Base-by-base conservation (phyloP, 2,329 filamentous ascomycete genomes). In the Colletotrichum lindemuthianum region DNA sequence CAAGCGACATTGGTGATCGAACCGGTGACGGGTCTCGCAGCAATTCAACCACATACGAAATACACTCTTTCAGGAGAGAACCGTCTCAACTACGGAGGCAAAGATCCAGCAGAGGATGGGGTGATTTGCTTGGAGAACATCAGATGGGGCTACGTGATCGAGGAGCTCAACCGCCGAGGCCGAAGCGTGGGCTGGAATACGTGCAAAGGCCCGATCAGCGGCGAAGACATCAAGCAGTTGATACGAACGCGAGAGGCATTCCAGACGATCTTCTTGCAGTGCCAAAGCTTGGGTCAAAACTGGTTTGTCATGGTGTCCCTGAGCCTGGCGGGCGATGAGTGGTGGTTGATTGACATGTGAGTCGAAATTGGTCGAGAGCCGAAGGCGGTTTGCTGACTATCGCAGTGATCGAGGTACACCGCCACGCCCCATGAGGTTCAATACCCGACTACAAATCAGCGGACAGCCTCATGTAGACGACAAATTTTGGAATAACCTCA, bases 261-360 rank as follows among this genome's bases (percentile, higher is more conserved):
- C 65, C 87, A 89, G 61, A 81, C 86, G 40, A 81, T 88, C 13
- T 91, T 93, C 79, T 89, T 96, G 67, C 87, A 84, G 70, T 89
- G 88, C 70, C 81, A 81, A 63, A 88, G 86, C n/a, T 97, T 94
- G 92, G 83, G 83, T 9, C 74, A 84, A 12, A 81, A 85, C 56
- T 97, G 92, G 92, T 87, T 89, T 67, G 79, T 96, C 43, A 88
- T 89, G 68, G 84, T 91, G 49, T 88, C 88, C 56, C 84, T 93
- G 73, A 89, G 90, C 73, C 82, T 91, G 72, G 83, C 84, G 71
- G 92, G 92, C 57, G 92, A 96, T 73, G 85, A 84, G 66, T 97
- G 92, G 92, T 94, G 90, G 88, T 79, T 94, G 65, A 81, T 92
- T 58, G 85, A 90, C 75, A 75, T 87, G 84, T 88, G 79, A 78